These are phyloP conservation scores for Gnetum montanum DNA, from an alignment of 75 land plant genomes.

Conservation along the genomic window DNA sequence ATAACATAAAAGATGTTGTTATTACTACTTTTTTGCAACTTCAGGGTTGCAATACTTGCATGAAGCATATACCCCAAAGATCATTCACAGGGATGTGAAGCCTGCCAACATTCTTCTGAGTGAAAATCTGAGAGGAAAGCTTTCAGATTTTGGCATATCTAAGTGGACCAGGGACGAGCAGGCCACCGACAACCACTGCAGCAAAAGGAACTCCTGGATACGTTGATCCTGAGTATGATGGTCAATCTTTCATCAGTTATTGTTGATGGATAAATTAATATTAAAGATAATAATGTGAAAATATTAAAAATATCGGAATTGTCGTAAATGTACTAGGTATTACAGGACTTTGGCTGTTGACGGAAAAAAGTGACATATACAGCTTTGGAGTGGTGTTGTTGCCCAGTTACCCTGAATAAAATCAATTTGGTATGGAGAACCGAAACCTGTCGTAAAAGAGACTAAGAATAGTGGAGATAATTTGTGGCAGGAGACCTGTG, in stretches of 20 bases:
- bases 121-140: slow-evolving; percentile 12
- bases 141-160: slow-evolving; percentile 32
- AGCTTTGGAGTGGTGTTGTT: slow-evolving; percentile 92
- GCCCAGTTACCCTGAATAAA: too few species aligned
- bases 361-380: slow-evolving; percentile 87
- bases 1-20: too few species aligned
- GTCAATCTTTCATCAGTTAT: background rate
- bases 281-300: background rate
- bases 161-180: slow-evolving; percentile 14
- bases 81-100: slow-evolving; percentile 23
- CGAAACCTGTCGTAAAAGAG: too few species aligned
- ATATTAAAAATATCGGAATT: background rate
- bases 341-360: slow-evolving; percentile 36
- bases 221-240: slow-evolving; percentile 15
- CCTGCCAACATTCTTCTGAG: slow-evolving; percentile 24
- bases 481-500: slow-evolving; percentile 71
- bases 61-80: background rate
- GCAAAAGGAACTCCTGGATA: slow-evolving; percentile 24
- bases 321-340: background rate
- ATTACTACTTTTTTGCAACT: background rate
- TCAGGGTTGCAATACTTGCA: slow-evolving; percentile 10
- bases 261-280: background rate
- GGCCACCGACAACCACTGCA: slow-evolving; percentile 10
- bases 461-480: too few species aligned
- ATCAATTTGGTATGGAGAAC: too few species aligned